A percentile compares a stretch with the other conserved stretches of the same genome.
Evolutionary conservation across 2,329 filamentous ascomycete genomes (phyloP).

Genomic region (Pleomassaria siparia): DNA sequence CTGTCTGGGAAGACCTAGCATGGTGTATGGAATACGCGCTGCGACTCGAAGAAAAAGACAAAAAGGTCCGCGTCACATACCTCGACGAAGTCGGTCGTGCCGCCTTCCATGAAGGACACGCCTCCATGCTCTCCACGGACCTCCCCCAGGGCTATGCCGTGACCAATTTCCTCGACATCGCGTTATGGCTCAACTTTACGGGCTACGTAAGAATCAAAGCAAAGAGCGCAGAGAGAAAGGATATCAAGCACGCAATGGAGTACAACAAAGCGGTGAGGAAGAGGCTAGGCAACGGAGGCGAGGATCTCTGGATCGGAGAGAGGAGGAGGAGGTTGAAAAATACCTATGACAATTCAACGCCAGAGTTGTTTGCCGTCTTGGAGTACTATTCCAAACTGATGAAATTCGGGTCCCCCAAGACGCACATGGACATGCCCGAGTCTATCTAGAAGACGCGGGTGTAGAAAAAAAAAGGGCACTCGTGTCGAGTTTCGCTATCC

Average conservation of each 20-base stretch:
- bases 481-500: too few relatives aligned
- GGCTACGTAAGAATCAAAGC: slow-evolving; percentile 22
- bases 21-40: slow-evolving; percentile 23
- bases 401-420: neutral
- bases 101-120: slow-evolving; percentile 10
- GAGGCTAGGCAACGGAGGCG: slow-evolving; percentile 17
- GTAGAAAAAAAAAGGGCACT: too few relatives aligned
- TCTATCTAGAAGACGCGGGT: neutral
- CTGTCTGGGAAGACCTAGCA: slow-evolving; percentile 23
- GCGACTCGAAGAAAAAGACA: slow-evolving; percentile 13
- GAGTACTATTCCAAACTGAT: slow-evolving; percentile 1
- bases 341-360: neutral
- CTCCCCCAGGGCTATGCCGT: slow-evolving; percentile 2
- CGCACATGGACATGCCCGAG: slow-evolving; percentile 1
- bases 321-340: slow-evolving; percentile 16
- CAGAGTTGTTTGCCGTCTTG: neutral
- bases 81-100: slow-evolving; percentile 19
- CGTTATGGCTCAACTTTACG: slow-evolving; percentile 25
- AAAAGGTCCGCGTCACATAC: slow-evolving; percentile 25
- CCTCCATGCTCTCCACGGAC: slow-evolving; percentile 4
- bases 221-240: slow-evolving; percentile 21
- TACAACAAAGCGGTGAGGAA: slow-evolving; percentile 23
- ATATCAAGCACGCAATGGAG: slow-evolving; percentile 25
- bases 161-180: slow-evolving; percentile 24
- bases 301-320: slow-evolving; percentile 20